These are phyloP conservation scores for Phytomonas sp. DNA, from an alignment of 208 protist species.

Conservation along the genomic window DNA sequence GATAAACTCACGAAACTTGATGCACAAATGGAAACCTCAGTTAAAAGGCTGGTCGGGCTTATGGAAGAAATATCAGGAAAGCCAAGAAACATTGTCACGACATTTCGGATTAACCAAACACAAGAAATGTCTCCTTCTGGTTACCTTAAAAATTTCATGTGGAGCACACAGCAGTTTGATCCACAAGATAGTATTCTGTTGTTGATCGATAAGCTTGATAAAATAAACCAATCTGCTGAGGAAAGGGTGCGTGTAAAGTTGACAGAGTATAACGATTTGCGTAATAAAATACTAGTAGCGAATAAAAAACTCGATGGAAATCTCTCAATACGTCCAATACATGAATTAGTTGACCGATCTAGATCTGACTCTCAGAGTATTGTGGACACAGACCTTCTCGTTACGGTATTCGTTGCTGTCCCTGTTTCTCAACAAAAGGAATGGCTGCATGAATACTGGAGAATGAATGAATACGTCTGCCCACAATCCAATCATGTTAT, in stretches of 20 bases:
- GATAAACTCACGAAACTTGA: slow-evolving; percentile 86
- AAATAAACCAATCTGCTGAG: slow-evolving; percentile 57
- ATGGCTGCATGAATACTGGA: slow-evolving; percentile 78
- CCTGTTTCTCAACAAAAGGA: slow-evolving; percentile 55
- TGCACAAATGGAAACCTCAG: slow-evolving; percentile 50
- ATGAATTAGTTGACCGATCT: slow-evolving; percentile 64
- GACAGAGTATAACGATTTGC: slow-evolving; percentile 80
- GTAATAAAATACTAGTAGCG: slow-evolving; percentile 59
- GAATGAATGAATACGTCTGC: slow-evolving; percentile 76
- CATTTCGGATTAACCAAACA: slow-evolving; percentile 77
- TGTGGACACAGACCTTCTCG: slow-evolving; percentile 79
- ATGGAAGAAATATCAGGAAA: slow-evolving; percentile 80
- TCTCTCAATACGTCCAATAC: slow-evolving; percentile 73
- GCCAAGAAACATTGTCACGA: slow-evolving; percentile 62
- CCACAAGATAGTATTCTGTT: slow-evolving; percentile 65
- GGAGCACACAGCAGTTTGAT: slow-evolving; percentile 80
- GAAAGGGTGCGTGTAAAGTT: slow-evolving; percentile 76
- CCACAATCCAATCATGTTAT: slow-evolving; percentile 78
- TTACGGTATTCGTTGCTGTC: slow-evolving; percentile 83
- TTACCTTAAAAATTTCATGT: slow-evolving; percentile 83
- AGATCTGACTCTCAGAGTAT: slow-evolving; percentile 57
- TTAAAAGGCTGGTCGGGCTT: slow-evolving; percentile 70
- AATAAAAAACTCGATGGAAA: slow-evolving; percentile 71
- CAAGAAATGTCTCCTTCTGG: slow-evolving; percentile 79
- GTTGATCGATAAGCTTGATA: slow-evolving; percentile 66